Percentiles rank a stretch among this genome's conserved stretches.
Conservation (phyloP, 1,284 basidiomycete species). For the Cutaneotrichosporon sp. region DNA sequence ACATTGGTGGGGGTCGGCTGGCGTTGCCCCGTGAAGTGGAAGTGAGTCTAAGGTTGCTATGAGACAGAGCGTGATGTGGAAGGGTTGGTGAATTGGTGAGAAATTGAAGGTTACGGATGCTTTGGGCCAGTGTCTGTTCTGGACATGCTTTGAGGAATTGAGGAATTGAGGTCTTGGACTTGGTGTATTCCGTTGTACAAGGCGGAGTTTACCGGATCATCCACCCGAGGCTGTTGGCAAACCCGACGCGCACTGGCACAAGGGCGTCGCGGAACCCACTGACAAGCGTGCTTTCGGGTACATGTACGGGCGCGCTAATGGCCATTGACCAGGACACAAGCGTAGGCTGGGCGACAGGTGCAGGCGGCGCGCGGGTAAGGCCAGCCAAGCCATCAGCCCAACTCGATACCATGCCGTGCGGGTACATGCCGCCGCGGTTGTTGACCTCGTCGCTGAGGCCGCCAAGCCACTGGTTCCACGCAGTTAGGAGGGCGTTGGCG, state of each 20-base stretch:
- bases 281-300: conserved; percentile 25
- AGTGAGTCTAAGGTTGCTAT: background rate
- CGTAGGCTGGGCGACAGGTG: background rate
- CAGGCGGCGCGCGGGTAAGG: conserved; percentile 17
- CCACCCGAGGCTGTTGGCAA: conserved; percentile 43
- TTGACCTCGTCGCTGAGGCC: conserved; percentile 43
- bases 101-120: background rate
- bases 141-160: background rate
- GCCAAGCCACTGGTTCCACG: conserved; percentile 40
- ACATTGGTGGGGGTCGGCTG: background rate
- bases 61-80: conserved; percentile 2
- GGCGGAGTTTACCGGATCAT: conserved; percentile 17
- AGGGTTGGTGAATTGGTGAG: background rate
- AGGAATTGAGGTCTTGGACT: background rate
- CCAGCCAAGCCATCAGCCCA: conserved; percentile 41
- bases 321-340: conserved; percentile 24
- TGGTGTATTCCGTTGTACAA: background rate
- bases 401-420: conserved; percentile 32
- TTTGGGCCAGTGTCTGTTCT: background rate
- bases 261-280: conserved; percentile 38
- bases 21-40: conserved; percentile 1
- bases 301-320: conserved; percentile 5
- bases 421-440: conserved; percentile 46
- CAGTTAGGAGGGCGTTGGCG: conserved; percentile 35
- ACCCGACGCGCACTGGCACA: conserved; percentile 32